Evolutionary conservation across 805 yeast genomes (phyloP).

Genomic region (Candida loeiensis): DNA sequence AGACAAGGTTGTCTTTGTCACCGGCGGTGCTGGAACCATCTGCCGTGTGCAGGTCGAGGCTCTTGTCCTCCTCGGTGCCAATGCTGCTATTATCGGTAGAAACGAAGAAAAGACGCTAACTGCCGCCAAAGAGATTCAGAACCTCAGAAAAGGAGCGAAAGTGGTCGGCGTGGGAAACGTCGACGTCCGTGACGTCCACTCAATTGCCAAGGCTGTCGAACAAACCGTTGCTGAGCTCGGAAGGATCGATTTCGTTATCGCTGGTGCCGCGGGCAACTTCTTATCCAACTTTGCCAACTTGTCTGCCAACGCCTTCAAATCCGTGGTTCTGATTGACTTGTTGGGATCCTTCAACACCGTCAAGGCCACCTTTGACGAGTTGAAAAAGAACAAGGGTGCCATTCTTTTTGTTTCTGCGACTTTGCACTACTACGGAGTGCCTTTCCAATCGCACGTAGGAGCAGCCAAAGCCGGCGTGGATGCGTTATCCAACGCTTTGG

Average conservation of each 20-base stretch:
- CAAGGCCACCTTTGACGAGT: constrained; percentile 71
- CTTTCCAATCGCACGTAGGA: constrained; percentile 84
- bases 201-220: constrained; percentile 61
- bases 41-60: constrained; percentile 90
- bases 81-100: constrained; percentile 84
- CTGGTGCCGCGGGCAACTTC: constrained; percentile 97
- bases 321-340: constrained; percentile 83
- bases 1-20: constrained; percentile 84
- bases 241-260: constrained; percentile 78
- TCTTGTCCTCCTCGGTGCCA: constrained; percentile 75
- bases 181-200: constrained; percentile 72
- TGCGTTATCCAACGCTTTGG: constrained; percentile 76
- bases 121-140: constrained; percentile 66
- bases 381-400: constrained; percentile 64
- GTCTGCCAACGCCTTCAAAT: constrained; percentile 81
- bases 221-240: constrained; percentile 68
- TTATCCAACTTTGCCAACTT: constrained; percentile 73
- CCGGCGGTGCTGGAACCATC: constrained; percentile 97
- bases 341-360: constrained; percentile 87
- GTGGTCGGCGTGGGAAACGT: constrained; percentile 70
- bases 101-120: constrained; percentile 58
- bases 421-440: constrained; percentile 83
- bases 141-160: constrained; percentile 53
- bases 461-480: constrained; percentile 97
- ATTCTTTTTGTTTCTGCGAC: constrained; percentile 84